Percentiles rank a stretch among this genome's conserved stretches.
These are phyloP conservation scores for Artemisia tridentata DNA, from an alignment of 129 eudicot species.

Conservation along the genomic window DNA sequence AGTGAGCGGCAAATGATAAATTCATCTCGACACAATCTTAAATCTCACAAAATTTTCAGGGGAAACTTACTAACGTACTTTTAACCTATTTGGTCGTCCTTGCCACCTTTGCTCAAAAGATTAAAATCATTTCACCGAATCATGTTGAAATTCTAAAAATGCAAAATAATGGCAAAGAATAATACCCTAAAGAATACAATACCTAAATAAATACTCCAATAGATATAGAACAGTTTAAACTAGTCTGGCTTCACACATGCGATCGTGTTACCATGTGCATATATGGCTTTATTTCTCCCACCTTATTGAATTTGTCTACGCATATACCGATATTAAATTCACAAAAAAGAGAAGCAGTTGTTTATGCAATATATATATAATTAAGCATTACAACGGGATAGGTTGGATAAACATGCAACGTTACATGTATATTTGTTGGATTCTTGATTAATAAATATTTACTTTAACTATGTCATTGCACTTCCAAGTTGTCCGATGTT, in stretches of 20 bases:
- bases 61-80: too few species aligned
- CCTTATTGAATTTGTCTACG: background rate
- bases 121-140: background rate
- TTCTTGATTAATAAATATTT: background rate
- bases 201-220: background rate
- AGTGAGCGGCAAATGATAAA: too few species aligned
- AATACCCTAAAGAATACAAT: background rate
- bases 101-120: background rate
- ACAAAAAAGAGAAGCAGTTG: conserved; percentile 2
- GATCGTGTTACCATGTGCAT: conserved; percentile 35
- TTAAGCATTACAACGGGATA: conserved; percentile 10
- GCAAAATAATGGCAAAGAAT: background rate
- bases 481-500: too few species aligned
- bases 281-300: conserved; percentile 6
- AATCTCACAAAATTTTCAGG: too few species aligned
- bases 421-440: background rate
- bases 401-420: conserved; percentile 23
- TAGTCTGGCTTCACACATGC: conserved; percentile 39
- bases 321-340: background rate
- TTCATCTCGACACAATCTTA: too few species aligned
- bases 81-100: background rate
- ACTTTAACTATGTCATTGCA: too few species aligned
- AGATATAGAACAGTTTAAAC: background rate
- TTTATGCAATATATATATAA: background rate
- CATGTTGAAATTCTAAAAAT: conserved; percentile 1